A percentile compares a stretch with the other conserved stretches of the same genome.
Conservation (phyloP, 2,329 filamentous ascomycete species). For the Epichloe baconii region DNA sequence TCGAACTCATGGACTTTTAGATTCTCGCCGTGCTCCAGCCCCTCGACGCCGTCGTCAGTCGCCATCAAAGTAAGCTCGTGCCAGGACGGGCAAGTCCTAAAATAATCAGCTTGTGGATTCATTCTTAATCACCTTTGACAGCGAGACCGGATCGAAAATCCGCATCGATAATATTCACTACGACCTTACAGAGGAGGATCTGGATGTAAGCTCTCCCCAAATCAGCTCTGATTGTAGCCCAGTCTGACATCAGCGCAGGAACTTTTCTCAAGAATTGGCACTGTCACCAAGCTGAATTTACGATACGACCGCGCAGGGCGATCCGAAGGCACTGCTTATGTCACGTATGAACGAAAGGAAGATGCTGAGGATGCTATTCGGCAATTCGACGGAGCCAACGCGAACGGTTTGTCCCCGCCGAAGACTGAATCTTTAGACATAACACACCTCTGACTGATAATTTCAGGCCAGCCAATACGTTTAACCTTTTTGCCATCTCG, state of each 20-base stretch:
- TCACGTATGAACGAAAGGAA: constrained; percentile 59
- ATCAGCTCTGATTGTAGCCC: background rate
- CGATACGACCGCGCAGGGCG: constrained; percentile 80
- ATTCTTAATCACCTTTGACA: constrained; percentile 13
- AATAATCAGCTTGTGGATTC: background rate
- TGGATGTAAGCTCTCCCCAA: constrained; percentile 43
- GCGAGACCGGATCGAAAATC: constrained; percentile 53
- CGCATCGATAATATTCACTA: constrained; percentile 87
- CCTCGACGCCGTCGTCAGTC: constrained; percentile 30
- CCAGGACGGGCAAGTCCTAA: background rate
- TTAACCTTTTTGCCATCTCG: constrained; percentile 50
- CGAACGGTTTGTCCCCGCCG: constrained; percentile 44
- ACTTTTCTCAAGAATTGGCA: constrained; percentile 67
- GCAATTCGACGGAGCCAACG: constrained; percentile 83
- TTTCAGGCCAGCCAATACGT: constrained; percentile 62
- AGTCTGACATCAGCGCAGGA: constrained; percentile 40
- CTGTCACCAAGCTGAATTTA: constrained; percentile 54
- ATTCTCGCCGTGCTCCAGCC: constrained; percentile 27
- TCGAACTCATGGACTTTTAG: constrained; percentile 17
- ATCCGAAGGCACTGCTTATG: constrained; percentile 72
- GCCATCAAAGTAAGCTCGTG: constrained; percentile 23
- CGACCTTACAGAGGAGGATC: constrained; percentile 73
- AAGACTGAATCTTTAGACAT: background rate
- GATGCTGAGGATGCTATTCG: constrained; percentile 64
- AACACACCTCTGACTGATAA: background rate